These are phyloP conservation scores for Paxillus involutus DNA, from an alignment of 768 basidiomycete genomes.

Conservation along the genomic window DNA sequence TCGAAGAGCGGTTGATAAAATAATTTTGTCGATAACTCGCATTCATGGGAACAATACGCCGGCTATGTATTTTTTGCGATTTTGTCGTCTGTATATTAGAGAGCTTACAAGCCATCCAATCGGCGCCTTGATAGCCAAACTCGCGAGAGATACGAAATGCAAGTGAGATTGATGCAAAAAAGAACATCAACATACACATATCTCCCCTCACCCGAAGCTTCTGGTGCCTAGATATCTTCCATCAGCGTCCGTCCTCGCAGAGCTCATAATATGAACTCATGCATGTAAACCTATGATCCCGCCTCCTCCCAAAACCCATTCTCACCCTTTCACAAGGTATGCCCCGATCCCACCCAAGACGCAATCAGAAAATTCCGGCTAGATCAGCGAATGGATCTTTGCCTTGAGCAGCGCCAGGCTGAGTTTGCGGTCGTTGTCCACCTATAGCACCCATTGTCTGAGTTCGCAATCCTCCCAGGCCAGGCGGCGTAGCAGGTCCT, in stretches of 20 bases:
- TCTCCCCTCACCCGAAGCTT: background rate
- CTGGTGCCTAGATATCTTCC: background rate
- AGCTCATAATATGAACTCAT: background rate
- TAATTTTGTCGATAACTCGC: background rate
- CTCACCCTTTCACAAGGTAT: background rate
- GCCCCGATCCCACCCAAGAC: background rate
- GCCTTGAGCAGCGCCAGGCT: conserved; percentile 28
- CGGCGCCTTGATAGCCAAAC: background rate
- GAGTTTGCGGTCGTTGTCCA: conserved; percentile 24
- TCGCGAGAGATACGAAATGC: background rate
- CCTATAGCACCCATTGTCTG: conserved; percentile 3
- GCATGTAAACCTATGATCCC: background rate
- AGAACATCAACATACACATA: conserved; percentile 8
- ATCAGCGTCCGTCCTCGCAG: conserved; percentile 6
- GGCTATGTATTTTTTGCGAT: background rate
- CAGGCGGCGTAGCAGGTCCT: conserved; percentile 13
- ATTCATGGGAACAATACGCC: background rate
- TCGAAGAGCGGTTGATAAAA: background rate
- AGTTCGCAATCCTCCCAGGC: conserved; percentile 1
- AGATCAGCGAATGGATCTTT: conserved; percentile 89
- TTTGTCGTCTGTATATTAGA: too few species aligned
- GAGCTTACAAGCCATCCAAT: too few species aligned
- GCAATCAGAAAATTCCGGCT: conserved; percentile 63
- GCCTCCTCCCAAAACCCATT: too few species aligned
- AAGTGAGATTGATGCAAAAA: conserved; percentile 9